phyloP scores from a whole-genome alignment of 495 filamentous ascomycete genomes.

The Tricharina praecox region DNA sequence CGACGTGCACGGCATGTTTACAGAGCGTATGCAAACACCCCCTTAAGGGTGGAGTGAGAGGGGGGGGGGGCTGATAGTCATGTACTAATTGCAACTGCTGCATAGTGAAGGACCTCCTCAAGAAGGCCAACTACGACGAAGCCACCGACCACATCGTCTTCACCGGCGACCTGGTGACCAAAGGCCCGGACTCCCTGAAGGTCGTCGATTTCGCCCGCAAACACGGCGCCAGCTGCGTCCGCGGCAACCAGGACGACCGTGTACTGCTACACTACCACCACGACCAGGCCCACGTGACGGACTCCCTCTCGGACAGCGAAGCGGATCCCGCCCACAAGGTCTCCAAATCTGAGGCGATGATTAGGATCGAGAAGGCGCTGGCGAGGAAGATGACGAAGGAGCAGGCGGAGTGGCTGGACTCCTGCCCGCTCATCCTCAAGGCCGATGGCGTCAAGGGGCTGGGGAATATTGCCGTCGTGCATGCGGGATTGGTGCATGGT shows the following conservation, averaged over 20 bases:
- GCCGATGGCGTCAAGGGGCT: constrained; percentile 42
- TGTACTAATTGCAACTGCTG: constrained; percentile 1
- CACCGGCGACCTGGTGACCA: constrained; percentile 69
- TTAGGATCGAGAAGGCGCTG: constrained; percentile 9
- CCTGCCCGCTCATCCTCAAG: constrained; percentile 57
- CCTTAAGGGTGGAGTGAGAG: not conserved
- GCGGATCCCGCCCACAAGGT: constrained; percentile 10
- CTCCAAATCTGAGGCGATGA: not conserved
- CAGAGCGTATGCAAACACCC: constrained; percentile 35
- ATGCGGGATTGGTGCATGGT: constrained; percentile 67
- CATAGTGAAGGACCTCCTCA: constrained; percentile 46
- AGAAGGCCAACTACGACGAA: constrained; percentile 45
- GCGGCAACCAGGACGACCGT: constrained; percentile 87
- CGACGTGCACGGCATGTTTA: constrained; percentile 75
- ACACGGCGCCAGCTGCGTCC: constrained; percentile 56
- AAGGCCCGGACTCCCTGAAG: constrained; percentile 68
- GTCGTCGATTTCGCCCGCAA: constrained; percentile 58
- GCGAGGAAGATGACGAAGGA: constrained; percentile 38
- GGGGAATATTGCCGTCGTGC: constrained; percentile 53
- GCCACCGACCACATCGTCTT: constrained; percentile 61
- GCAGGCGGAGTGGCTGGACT: constrained; percentile 52
- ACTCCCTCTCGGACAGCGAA: constrained; percentile 8
- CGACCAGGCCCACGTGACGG: constrained; percentile 9
- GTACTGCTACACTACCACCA: constrained; percentile 37
- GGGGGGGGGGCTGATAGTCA: not conserved